These are phyloP conservation scores for Pseudomonodictys pantanalensis DNA, from an alignment of 495 filamentous ascomycete genomes.

Conservation along the genomic window DNA sequence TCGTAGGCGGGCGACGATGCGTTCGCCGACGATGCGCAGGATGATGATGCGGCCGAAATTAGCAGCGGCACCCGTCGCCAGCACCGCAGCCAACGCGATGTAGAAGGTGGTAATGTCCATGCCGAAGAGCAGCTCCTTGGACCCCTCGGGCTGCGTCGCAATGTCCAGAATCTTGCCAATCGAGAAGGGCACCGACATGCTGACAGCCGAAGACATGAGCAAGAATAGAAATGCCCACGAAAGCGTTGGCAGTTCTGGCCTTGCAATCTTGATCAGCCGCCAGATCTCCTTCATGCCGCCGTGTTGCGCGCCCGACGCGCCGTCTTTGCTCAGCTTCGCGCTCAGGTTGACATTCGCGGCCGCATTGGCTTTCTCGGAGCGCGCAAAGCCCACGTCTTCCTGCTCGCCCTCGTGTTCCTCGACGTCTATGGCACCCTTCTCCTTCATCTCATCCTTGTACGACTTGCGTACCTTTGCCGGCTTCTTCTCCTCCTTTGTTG, in stretches of 20 bases:
- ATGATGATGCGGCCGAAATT: slow-evolving; percentile 95
- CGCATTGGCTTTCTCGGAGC: slow-evolving; percentile 75
- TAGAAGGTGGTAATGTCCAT: slow-evolving; percentile 75
- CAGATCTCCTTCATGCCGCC: slow-evolving; percentile 70
- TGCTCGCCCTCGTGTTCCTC: slow-evolving; percentile 51
- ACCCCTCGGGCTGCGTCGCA: slow-evolving; percentile 59
- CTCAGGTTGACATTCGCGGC: slow-evolving; percentile 88
- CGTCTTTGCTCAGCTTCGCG: slow-evolving; percentile 80
- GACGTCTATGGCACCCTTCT: slow-evolving; percentile 30
- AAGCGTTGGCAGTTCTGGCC: slow-evolving; percentile 78
- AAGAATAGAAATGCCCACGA: slow-evolving; percentile 76
- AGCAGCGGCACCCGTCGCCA: slow-evolving; percentile 71
- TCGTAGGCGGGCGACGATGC: slow-evolving; percentile 84
- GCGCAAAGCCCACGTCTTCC: slow-evolving; percentile 57
- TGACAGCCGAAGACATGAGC: slow-evolving; percentile 81
- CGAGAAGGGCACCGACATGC: slow-evolving; percentile 92
- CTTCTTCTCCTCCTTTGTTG: slow-evolving; percentile 1
- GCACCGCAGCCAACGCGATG: slow-evolving; percentile 60
- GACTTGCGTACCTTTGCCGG: slow-evolving; percentile 24
- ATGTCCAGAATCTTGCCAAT: slow-evolving; percentile 94
- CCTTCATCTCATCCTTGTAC: slow-evolving; percentile 34
- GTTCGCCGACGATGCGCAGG: slow-evolving; percentile 90
- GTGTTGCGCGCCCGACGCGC: slow-evolving; percentile 57
- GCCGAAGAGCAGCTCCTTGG: slow-evolving; percentile 63
- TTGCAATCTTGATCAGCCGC: slow-evolving; percentile 84